Conservation (phyloP, 805 yeast genomes). For the Hanseniaspora nectarophila region DNA sequence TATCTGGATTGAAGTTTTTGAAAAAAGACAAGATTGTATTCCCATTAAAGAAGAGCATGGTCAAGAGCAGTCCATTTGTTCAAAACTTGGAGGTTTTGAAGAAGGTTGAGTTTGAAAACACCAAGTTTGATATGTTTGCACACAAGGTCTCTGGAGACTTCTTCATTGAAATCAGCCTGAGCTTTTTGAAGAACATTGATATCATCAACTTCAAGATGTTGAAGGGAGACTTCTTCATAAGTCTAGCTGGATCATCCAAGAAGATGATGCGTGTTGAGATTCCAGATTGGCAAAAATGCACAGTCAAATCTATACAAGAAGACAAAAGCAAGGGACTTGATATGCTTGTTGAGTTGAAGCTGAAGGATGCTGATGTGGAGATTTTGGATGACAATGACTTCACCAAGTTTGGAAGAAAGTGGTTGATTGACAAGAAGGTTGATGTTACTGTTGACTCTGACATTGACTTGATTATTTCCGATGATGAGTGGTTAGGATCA, state of each 20-base stretch:
- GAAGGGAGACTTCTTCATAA: constrained; percentile 3
- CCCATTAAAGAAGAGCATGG: not conserved
- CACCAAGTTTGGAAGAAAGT: constrained; percentile 11
- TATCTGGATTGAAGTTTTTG: not conserved
- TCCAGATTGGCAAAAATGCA: constrained; percentile 11
- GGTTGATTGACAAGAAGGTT: constrained; percentile 9
- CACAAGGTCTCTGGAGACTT: constrained; percentile 10
- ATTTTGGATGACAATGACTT: constrained; percentile 7
- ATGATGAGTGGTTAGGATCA: constrained; percentile 12
- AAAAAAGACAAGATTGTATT: not conserved
- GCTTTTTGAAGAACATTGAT: constrained; percentile 10
- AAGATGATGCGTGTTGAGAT: constrained; percentile 6
- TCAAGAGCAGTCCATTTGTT: constrained; percentile 8
- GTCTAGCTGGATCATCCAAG: constrained; percentile 2
- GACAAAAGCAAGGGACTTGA: not conserved
- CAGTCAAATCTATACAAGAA: not conserved
- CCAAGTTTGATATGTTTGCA: constrained; percentile 7
- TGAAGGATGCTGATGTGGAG: constrained; percentile 10
- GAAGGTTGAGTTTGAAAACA: constrained; percentile 12
- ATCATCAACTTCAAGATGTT: constrained; percentile 12
- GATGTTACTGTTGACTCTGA: not conserved
- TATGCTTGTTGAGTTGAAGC: constrained; percentile 2
- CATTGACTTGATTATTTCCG: constrained; percentile 8
- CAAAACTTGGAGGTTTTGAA: constrained; percentile 4
- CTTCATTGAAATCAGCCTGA: constrained; percentile 3